A percentile compares a stretch with the other conserved stretches of the same genome.
Evolutionary conservation across 1,284 basidiomycete genomes (phyloP).

Genomic region (Rhodotorula sp.): DNA sequence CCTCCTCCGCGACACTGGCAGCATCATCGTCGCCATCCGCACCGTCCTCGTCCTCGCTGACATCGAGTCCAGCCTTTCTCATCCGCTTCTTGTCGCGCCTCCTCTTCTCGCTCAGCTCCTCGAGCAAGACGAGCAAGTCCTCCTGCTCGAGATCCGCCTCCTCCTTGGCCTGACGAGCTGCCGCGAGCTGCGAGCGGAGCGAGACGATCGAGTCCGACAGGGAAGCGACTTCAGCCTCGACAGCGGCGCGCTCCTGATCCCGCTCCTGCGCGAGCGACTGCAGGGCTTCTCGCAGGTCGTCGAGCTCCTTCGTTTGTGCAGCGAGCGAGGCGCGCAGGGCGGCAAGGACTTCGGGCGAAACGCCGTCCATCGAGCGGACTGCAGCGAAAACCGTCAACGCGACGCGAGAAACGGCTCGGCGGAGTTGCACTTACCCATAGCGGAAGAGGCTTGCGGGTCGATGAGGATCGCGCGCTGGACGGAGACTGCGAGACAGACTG

Average conservation of each 20-base stretch:
- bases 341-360: conserved; percentile 73
- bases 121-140: conserved; percentile 77
- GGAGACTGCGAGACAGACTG: conserved; percentile 48
- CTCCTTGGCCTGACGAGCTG: conserved; percentile 37
- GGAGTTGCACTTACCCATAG: neutral
- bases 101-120: conserved; percentile 84
- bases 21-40: conserved; percentile 57
- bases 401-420: neutral
- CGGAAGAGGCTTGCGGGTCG: conserved; percentile 49
- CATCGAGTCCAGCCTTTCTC: conserved; percentile 70
- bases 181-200: conserved; percentile 24
- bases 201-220: conserved; percentile 48
- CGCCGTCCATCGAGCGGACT: conserved; percentile 59
- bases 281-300: conserved; percentile 53
- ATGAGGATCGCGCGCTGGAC: conserved; percentile 56
- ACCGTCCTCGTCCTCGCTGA: conserved; percentile 65
- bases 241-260: conserved; percentile 38
- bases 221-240: conserved; percentile 45
- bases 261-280: conserved; percentile 48
- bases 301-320: conserved; percentile 73
- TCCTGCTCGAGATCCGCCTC: conserved; percentile 60
- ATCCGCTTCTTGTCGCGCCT: conserved; percentile 75
- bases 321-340: conserved; percentile 76
- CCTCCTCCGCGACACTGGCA: neutral
- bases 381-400: conserved; percentile 7